A percentile compares a stretch with the other conserved stretches of the same genome.
Conservation (phyloP, 768 basidiomycete genomes). For the Albatrellus ellisii region DNA sequence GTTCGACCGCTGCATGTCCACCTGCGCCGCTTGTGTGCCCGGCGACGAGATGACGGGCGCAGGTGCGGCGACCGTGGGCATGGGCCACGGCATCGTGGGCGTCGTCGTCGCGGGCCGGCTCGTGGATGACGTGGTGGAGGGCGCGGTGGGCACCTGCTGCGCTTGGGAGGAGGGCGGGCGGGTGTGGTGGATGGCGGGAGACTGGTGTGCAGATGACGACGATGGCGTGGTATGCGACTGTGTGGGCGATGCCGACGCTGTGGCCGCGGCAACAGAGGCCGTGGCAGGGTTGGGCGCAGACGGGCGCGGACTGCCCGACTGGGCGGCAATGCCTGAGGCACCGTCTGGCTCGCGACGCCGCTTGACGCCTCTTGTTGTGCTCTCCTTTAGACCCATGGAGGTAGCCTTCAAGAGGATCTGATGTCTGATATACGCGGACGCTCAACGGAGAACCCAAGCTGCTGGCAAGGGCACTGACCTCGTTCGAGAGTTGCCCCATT, state of each 20-base stretch:
- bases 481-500: slow-evolving; percentile 65
- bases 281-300: slow-evolving; percentile 4
- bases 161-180: slow-evolving; percentile 1
- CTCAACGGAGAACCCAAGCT: too few relatives aligned
- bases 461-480: slow-evolving; percentile 30
- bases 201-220: slow-evolving; percentile 11
- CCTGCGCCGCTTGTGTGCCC: neutral
- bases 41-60: slow-evolving; percentile 11
- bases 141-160: slow-evolving; percentile 3
- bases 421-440: slow-evolving; percentile 35
- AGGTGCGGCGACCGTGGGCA: slow-evolving; percentile 14
- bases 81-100: slow-evolving; percentile 12
- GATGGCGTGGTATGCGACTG: slow-evolving; percentile 10
- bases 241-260: slow-evolving; percentile 8
- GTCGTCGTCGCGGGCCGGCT: slow-evolving; percentile 8
- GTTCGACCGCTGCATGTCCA: too few relatives aligned
- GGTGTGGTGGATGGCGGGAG: slow-evolving; percentile 11
- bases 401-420: slow-evolving; percentile 79
- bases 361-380: slow-evolving; percentile 49
- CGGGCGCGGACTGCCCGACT: slow-evolving; percentile 1
- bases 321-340: slow-evolving; percentile 1
- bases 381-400: slow-evolving; percentile 64
- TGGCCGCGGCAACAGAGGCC: slow-evolving; percentile 6
- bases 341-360: slow-evolving; percentile 32
- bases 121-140: slow-evolving; percentile 7